Conservation (phyloP, 1,284 basidiomycete species). For the Apiotrichum veenhuisii region DNA sequence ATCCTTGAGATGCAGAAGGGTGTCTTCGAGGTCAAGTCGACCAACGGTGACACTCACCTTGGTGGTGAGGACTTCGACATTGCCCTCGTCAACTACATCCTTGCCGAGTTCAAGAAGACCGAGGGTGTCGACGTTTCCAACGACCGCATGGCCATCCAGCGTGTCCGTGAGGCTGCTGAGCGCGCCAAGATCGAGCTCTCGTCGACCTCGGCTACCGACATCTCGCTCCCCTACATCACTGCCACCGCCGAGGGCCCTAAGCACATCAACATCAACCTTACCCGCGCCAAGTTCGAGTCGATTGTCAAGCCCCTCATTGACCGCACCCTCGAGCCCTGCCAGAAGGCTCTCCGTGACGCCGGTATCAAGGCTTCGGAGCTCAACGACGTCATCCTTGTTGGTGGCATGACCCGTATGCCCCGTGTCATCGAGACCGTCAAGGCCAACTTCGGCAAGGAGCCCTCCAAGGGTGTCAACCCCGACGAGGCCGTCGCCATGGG, state of each 20-base stretch:
- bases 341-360: slow-evolving; percentile 89
- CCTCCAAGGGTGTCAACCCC: slow-evolving; percentile 96
- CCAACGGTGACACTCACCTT: slow-evolving; percentile 97
- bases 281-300: slow-evolving; percentile 83
- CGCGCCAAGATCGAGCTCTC: slow-evolving; percentile 99
- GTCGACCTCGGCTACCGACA: slow-evolving; percentile 86
- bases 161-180: slow-evolving; percentile 97
- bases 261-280: slow-evolving; percentile 90
- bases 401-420: slow-evolving; percentile 98
- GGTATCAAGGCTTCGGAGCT: slow-evolving; percentile 89
- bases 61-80: slow-evolving; percentile 99
- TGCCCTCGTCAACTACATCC: slow-evolving; percentile 78
- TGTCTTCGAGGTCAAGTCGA: slow-evolving; percentile 99
- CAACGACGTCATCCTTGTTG: slow-evolving; percentile 94
- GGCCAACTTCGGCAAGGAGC: slow-evolving; percentile 86
- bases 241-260: slow-evolving; percentile 90
- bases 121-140: slow-evolving; percentile 72
- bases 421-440: slow-evolving; percentile 91
- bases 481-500: slow-evolving; percentile 93
- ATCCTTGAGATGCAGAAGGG: slow-evolving; percentile 99
- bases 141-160: slow-evolving; percentile 97
- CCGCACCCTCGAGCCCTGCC: slow-evolving; percentile 93
- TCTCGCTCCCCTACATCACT: slow-evolving; percentile 96
- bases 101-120: slow-evolving; percentile 93
- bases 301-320: slow-evolving; percentile 79